Base-by-base conservation (phyloP, 495 filamentous ascomycete species). In the Amphirosellinia nigrospora region DNA sequence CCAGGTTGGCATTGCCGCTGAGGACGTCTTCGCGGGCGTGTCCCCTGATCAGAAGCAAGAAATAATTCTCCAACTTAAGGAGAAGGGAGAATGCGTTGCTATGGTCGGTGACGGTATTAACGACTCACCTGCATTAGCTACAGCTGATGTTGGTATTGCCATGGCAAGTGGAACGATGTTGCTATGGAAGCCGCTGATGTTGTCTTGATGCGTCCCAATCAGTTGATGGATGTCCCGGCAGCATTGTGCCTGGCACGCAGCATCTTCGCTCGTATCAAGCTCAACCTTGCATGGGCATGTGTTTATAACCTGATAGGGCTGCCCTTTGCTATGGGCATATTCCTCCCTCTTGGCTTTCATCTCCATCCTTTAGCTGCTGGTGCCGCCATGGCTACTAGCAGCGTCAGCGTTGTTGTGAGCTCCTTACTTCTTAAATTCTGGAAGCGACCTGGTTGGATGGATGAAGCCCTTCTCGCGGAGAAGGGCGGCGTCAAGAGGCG, bases 91-190 rank as follows among this genome's bases (percentile, higher is more conserved):
- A 53, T 83, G 90, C 62, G 92, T 99, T 28, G 96, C 93, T 72
- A 98, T 99, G 96, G 96, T 98, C 28, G 96, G 96, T 63, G 96
- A 99, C 77, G 96, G 96, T 45, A 98, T 99, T 86, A 99, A 99
- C 79, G 96, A 99, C 84, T 98, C 95, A 0, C 96, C 96, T 0
- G 96, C 96, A 1, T 87, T 99, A 2, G 96, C 95, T 19, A 97
- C 94, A 2, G 94, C 96, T 36, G 88, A 94, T 69, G 89, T 98
- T 52, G 96, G 96, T 68, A 97, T 99, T 74, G 94, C 94, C 21
- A 91, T 99, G 77, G 87, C 92, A 21, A 93, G 90, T 0, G 96
- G 96, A 66, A 98, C 96, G 96, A 99, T 80, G 95, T 99, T 2
- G 96, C 96, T 46, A 95, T 99, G 89, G 96, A 99, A 82, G 96